Evolutionary conservation across 805 yeast genomes (phyloP), one percentile per base, ranked within the genome.

Genomic region (Pichia heedii): DNA sequence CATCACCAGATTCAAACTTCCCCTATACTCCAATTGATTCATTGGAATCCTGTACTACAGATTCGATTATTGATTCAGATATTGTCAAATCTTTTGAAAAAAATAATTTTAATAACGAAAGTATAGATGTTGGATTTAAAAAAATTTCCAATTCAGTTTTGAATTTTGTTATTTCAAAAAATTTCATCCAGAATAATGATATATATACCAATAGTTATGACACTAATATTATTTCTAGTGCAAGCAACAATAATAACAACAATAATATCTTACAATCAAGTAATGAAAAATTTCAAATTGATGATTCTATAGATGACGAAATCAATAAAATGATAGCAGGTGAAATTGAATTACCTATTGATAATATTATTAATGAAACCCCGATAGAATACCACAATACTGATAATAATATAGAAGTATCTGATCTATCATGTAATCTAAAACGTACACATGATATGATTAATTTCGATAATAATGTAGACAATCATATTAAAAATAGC

Each of bases 11-110:
- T 22, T 47, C 55, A n/a, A 50, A 41, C 22, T 42, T 48, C 9
- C 43, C 55, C 16, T 53, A 50, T 33, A 53, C 56, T 4, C 56
- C 56, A 8, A 40, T 47, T n/a, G 56, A 53, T n/a, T 50, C 55
- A 12, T 18, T 53, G 12, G 51, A 48, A 19, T 51, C 56, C 0
- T 48, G 39, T 21, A 48, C 56, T 1, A 41, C 44, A 7, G 45
- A 36, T 22, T 36, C 44, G 3, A 34, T 13, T 27, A 20, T 34
- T 19, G 41, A 32, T 16, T 40, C 41, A 9, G 52, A 45, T n/a
- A 11, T 41, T 3, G 32, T 27, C 12, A 32, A 32, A 16, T 6
- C 18, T n/a, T 32, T 32, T 5, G 20, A 32, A 16, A 16, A 32
- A 9, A 32, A 15, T 3, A 16, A 16, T 16, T 32, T 16, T 16